Evolutionary conservation across 768 basidiomycete genomes (phyloP).

Genomic region (Gloeopeniophorella convolvens): DNA sequence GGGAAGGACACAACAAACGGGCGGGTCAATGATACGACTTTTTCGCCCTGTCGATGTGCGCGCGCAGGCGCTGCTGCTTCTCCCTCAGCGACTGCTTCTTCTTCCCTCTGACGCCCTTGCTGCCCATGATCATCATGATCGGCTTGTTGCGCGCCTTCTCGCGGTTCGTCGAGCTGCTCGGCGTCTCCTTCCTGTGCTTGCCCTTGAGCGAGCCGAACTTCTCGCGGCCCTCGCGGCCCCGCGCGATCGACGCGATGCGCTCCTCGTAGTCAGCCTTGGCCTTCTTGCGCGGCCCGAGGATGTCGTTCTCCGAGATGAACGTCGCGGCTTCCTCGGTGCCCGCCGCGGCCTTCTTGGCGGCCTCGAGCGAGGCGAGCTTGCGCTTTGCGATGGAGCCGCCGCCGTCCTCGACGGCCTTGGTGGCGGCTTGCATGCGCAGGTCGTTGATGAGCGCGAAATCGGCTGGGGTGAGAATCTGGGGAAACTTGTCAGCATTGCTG

Average conservation of each 20-base stretch:
- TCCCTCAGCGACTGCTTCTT: constrained; percentile 77
- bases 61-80: constrained; percentile 72
- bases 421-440: constrained; percentile 73
- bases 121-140: constrained; percentile 87
- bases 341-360: constrained; percentile 51
- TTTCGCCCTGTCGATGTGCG: constrained; percentile 69
- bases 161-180: constrained; percentile 84
- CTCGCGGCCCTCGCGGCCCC: constrained; percentile 91
- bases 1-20: neutral
- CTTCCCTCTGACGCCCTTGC: constrained; percentile 70
- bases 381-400: constrained; percentile 79
- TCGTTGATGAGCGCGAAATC: constrained; percentile 92
- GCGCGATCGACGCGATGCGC: constrained; percentile 84
- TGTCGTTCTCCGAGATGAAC: constrained; percentile 87
- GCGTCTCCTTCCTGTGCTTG: constrained; percentile 78
- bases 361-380: constrained; percentile 78
- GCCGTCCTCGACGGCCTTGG: constrained; percentile 58
- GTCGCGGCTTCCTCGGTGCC: constrained; percentile 38
- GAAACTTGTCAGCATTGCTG: neutral
- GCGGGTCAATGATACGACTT: constrained; percentile 31
- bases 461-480: constrained; percentile 91
- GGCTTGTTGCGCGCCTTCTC: constrained; percentile 94
- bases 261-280: constrained; percentile 90
- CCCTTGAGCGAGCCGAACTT: constrained; percentile 88
- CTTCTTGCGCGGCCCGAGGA: constrained; percentile 91